These are phyloP conservation scores for Aspergillus felis DNA, from an alignment of 2,329 filamentous ascomycete species.

Conservation along the genomic window DNA sequence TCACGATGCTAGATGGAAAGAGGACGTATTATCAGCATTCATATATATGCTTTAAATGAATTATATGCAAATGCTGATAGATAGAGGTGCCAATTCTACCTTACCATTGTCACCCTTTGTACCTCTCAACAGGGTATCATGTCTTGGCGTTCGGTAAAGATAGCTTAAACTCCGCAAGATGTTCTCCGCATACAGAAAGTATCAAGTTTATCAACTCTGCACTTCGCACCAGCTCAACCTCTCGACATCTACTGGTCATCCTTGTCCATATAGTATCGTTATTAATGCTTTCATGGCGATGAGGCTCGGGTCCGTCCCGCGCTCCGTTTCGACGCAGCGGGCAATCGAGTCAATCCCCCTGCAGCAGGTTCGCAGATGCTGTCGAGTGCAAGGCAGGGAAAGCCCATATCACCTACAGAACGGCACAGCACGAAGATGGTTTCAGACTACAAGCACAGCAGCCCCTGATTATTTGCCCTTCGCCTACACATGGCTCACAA, in stretches of 20 bases:
- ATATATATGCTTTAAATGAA: background rate
- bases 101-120: background rate
- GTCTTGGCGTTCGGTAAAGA: background rate
- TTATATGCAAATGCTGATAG: background rate
- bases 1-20: background rate
- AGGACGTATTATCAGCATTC: background rate
- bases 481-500: constrained; percentile 33
- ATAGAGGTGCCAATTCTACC: background rate
- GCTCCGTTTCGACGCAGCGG: constrained; percentile 16
- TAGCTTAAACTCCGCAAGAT: background rate
- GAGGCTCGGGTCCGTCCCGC: constrained; percentile 13
- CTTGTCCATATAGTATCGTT: background rate
- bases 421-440: constrained; percentile 8
- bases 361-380: constrained; percentile 5
- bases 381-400: constrained; percentile 1
- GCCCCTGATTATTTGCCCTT: constrained; percentile 9
- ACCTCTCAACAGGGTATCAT: background rate
- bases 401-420: background rate
- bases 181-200: background rate
- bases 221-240: background rate
- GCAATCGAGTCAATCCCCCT: constrained; percentile 6
- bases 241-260: background rate
- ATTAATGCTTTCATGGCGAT: constrained; percentile 21
- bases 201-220: background rate
- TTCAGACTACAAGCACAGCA: constrained; percentile 14